Percentiles rank a stretch among this genome's conserved stretches.
Conservation (phyloP, 345 rosid genomes). For the Angophora floribunda region DNA sequence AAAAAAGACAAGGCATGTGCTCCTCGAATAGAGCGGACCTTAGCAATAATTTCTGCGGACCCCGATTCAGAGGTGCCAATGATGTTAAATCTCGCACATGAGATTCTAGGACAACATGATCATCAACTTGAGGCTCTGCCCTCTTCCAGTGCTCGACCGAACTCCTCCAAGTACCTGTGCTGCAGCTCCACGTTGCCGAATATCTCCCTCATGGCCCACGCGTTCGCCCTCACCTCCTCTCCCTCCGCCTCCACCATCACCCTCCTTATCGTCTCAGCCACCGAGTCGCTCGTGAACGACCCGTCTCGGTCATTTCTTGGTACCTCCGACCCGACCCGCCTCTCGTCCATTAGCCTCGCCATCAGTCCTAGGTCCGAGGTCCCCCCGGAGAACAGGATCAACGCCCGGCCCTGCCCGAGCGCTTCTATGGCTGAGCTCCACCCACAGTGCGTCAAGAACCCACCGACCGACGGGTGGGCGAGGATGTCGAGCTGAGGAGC, state of each 20-base stretch:
- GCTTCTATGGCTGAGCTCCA: slow-evolving; percentile 11
- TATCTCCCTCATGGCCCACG: slow-evolving; percentile 2
- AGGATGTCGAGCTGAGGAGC: slow-evolving; percentile 10
- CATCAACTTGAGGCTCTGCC: neutral
- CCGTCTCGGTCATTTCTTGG: slow-evolving; percentile 5
- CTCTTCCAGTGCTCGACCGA: neutral
- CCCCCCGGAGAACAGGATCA: neutral
- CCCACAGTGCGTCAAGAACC: slow-evolving; percentile 14
- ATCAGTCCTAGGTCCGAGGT: slow-evolving; percentile 6
- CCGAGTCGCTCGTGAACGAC: neutral
- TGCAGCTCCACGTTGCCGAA: neutral
- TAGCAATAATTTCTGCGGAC: neutral
- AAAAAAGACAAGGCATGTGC: no score
- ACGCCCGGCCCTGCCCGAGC: neutral
- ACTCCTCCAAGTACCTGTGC: neutral
- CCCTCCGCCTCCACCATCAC: slow-evolving; percentile 5
- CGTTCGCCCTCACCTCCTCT: neutral
- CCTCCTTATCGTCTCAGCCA: slow-evolving; percentile 5
- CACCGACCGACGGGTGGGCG: slow-evolving; percentile 2
- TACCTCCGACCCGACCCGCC: slow-evolving; percentile 2
- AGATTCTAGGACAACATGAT: neutral
- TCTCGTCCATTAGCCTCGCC: neutral
- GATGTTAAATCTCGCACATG: no score
- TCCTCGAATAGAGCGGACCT: no score
- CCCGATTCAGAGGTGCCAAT: no score